A percentile compares a stretch with the other conserved stretches of the same genome.
These are phyloP conservation scores for Intubia oerlemansii DNA, from an alignment of 2,329 filamentous ascomycete species.

Conservation along the genomic window DNA sequence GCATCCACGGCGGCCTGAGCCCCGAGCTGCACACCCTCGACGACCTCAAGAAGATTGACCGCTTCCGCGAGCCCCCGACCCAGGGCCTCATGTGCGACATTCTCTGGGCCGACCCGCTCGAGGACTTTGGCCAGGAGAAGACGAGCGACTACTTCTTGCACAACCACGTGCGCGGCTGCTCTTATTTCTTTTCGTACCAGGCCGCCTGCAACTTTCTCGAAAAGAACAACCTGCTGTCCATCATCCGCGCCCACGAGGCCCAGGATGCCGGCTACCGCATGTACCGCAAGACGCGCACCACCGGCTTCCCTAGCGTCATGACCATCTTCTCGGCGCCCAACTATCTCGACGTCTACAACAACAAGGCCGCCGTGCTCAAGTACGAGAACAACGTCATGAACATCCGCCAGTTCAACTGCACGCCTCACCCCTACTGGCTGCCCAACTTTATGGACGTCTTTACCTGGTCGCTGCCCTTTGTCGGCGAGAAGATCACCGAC, in stretches of 20 bases:
- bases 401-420: constrained; percentile 99
- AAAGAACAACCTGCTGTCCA: constrained; percentile 93
- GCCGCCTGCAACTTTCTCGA: constrained; percentile 93
- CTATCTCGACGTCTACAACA: constrained; percentile 98
- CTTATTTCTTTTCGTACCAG: constrained; percentile 98
- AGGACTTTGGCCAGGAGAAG: constrained; percentile 98
- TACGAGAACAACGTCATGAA: constrained; percentile 99
- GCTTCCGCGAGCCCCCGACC: constrained; percentile 91
- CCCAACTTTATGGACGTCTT: constrained; percentile 99
- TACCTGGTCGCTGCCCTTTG: constrained; percentile 98
- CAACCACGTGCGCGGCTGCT: constrained; percentile 95
- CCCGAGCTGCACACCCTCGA: constrained; percentile 92
- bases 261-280: constrained; percentile 97
- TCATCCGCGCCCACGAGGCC: constrained; percentile 94
- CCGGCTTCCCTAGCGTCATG: constrained; percentile 97
- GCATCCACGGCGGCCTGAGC: constrained; percentile 90
- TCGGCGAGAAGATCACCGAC: constrained; percentile 97
- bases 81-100: constrained; percentile 99
- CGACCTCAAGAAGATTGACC: constrained; percentile 87
- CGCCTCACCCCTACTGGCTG: constrained; percentile 96
- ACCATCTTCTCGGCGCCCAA: constrained; percentile 99
- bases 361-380: constrained; percentile 96
- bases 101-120: constrained; percentile 91
- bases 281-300: constrained; percentile 97
- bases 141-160: constrained; percentile 94